Percentiles rank a stretch among this genome's conserved stretches.
These are phyloP conservation scores for Aspergillus bombycis DNA, from an alignment of 2,329 filamentous ascomycete genomes.

Conservation along the genomic window DNA sequence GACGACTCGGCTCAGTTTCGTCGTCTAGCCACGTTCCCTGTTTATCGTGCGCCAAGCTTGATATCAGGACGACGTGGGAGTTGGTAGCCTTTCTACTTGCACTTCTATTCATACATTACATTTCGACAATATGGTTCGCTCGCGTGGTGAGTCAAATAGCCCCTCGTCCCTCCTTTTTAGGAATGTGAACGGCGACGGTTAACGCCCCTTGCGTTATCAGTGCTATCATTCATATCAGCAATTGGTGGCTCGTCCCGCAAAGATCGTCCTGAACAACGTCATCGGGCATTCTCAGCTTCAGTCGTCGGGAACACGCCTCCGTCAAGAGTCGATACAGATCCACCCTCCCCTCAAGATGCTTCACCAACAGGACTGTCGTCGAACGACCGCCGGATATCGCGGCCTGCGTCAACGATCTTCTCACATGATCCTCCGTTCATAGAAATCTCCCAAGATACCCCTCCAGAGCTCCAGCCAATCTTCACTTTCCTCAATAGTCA, in stretches of 20 bases:
- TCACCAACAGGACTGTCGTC: conserved; percentile 47
- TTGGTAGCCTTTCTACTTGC: conserved; percentile 20
- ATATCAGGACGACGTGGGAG: conserved; percentile 9
- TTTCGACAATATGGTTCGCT: conserved; percentile 38
- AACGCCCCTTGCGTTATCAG: conserved; percentile 52
- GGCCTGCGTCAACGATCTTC: conserved; percentile 84
- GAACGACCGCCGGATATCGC: conserved; percentile 57
- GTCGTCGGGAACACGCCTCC: conserved; percentile 26
- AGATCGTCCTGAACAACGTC: conserved; percentile 38
- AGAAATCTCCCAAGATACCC: conserved; percentile 81
- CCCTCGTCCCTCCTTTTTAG: conserved; percentile 7
- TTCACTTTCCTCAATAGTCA: conserved; percentile 95
- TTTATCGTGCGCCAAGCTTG: not conserved
- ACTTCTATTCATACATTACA: conserved; percentile 8
- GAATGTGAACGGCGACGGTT: conserved; percentile 9
- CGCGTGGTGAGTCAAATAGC: conserved; percentile 39
- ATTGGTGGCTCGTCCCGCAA: conserved; percentile 45
- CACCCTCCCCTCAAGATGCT: conserved; percentile 38
- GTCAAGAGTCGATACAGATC: conserved; percentile 36
- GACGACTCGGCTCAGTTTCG: not conserved
- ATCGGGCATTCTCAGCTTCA: conserved; percentile 25
- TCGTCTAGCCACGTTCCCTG: not conserved
- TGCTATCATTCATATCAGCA: conserved; percentile 82
- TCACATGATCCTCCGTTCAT: conserved; percentile 83
- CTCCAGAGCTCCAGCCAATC: conserved; percentile 90